A percentile compares a stretch with the other conserved stretches of the same genome.
These are phyloP conservation scores for Spiraea crenata DNA, from an alignment of 331 rosid species.

Conservation along the genomic window DNA sequence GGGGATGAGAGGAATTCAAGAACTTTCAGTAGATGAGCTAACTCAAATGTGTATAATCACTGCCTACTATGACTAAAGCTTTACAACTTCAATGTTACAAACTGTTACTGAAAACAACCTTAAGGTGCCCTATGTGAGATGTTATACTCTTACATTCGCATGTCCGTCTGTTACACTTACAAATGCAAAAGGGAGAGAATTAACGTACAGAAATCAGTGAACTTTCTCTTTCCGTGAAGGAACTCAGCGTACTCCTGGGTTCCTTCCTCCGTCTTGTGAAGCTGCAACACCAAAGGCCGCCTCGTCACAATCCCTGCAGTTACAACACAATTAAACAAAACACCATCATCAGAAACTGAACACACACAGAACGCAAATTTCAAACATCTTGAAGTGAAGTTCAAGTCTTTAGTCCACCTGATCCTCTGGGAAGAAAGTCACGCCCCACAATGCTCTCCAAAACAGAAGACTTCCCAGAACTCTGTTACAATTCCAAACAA, in stretches of 20 bases:
- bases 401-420: slow-evolving; percentile 43
- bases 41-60: background rate
- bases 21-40: background rate
- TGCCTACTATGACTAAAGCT: background rate
- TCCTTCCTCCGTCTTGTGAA: slow-evolving; percentile 67
- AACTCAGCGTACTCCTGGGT: slow-evolving; percentile 84
- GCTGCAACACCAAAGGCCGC: slow-evolving; percentile 94
- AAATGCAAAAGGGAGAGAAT: background rate
- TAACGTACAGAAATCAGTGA: slow-evolving; percentile 60
- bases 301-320: slow-evolving; percentile 85
- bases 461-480: slow-evolving; percentile 95
- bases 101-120: background rate
- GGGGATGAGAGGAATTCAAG: background rate
- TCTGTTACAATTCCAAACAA: slow-evolving; percentile 43
- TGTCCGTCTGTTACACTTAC: background rate
- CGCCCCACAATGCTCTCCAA: slow-evolving; percentile 92
- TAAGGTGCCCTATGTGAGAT: no score
- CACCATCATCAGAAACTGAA: background rate
- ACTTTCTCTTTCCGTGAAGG: slow-evolving; percentile 73
- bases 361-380: background rate
- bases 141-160: background rate
- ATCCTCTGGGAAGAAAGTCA: slow-evolving; percentile 95
- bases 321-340: slow-evolving; percentile 19
- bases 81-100: background rate
- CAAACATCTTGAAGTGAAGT: background rate